Base-by-base conservation (phyloP, 768 basidiomycete genomes). In the Panaeolus papilionaceus region DNA sequence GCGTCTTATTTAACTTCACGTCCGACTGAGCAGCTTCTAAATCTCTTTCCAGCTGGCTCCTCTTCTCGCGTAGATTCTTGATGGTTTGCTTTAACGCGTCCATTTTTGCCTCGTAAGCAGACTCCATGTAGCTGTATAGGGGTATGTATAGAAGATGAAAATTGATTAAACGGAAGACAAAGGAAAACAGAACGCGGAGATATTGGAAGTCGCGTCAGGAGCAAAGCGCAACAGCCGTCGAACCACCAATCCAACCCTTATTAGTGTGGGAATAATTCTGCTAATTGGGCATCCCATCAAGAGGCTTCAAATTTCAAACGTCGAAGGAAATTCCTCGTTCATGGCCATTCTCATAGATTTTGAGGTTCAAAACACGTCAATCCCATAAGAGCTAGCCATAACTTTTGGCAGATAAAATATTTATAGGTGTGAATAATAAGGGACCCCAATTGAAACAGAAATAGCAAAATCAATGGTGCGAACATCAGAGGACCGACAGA, bases 11-110 rank as follows among this genome's bases (percentile, higher is more conserved):
- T 3, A 33, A 33, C 28, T 28, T 28, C 14, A 10, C 54, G 26
- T 58, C 14, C 14, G 11, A 12, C 33, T 37, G 54, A 16, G 54
- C 28, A 6, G 14, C 6, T 14, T 28, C 54, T 7, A 33, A 16
- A 11, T 33, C 54, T 58, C 33, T 33, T 7, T 58, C 54, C 4
- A 28, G 33, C 4, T 37, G 28, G 28, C 33, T 23, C 54, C 54
- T 58, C 28, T 33, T 28, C 3, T 58, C 54, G 2, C 54, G 54
- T 7, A 58, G 54, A 58, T 33, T 58, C 28, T 58, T 58, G 54
- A 58, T 58, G 54, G 54, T 58, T 12, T 58, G 54, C 11, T 58
- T 58, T 12, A 58, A 37, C 6, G 54, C 54, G 12, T 28, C 54
- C 26, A 58, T 58, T 37, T 58, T 58, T 9, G 26, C 18, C 28